These are phyloP conservation scores for Peronospora belbahrii DNA, from an alignment of 352 stramenopile species.

Conservation along the genomic window DNA sequence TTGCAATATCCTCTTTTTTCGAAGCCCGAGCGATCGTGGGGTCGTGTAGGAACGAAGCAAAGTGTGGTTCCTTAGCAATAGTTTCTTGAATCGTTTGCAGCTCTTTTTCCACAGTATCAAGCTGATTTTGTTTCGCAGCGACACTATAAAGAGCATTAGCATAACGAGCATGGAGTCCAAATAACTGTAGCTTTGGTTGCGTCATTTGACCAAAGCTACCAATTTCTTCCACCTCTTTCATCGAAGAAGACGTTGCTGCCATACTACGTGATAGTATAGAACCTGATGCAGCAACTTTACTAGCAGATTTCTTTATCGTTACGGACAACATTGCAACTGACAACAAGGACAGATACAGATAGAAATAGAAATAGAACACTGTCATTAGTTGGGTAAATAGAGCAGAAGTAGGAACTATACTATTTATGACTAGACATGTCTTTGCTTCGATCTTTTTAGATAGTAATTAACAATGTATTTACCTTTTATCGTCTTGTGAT, in stretches of 20 bases:
- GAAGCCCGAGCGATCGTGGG: conserved; percentile 91
- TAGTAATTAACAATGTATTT: no score
- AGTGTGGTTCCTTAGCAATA: conserved; percentile 85
- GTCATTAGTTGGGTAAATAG: no score
- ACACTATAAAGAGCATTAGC: conserved; percentile 96
- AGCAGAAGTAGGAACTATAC: no score
- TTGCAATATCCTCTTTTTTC: conserved; percentile 91
- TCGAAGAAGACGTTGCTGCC: conserved; percentile 23
- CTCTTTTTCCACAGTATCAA: conserved; percentile 84
- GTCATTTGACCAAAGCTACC: conserved; percentile 74
- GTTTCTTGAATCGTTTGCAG: conserved; percentile 76
- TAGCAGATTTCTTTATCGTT: conserved; percentile 58
- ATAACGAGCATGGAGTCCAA: conserved; percentile 94
- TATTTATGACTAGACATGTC: no score
- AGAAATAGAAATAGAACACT: no score
- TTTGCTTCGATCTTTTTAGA: neutral
- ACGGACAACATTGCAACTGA: conserved; percentile 63
- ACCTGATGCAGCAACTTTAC: conserved; percentile 32
- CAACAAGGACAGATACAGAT: neutral
- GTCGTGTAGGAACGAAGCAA: conserved; percentile 93
- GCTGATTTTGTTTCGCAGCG: conserved; percentile 81
- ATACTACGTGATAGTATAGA: conserved; percentile 34
- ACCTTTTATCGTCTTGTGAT: no score
- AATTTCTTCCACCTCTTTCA: conserved; percentile 56
- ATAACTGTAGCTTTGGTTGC: conserved; percentile 91